phyloP scores from a whole-genome alignment of 2,329 filamentous ascomycete genomes.

The Arthrobotrys megalospora region DNA sequence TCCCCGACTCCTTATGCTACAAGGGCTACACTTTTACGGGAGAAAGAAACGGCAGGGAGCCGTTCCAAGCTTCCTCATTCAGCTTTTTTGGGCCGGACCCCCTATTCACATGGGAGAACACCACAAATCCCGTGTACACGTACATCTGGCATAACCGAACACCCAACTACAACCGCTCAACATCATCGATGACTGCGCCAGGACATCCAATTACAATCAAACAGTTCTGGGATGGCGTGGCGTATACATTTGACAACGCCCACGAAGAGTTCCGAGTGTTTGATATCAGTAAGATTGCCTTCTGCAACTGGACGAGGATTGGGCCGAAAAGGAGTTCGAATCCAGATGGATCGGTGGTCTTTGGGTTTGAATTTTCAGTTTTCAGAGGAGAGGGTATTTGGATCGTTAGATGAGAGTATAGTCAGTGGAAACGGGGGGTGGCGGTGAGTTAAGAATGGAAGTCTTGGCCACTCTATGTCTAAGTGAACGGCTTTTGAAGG shows the following conservation, averaged over 20 bases:
- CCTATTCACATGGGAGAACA: conserved; percentile 17
- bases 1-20: conserved; percentile 8
- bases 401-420: background rate
- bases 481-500: too few relatives aligned
- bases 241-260: conserved; percentile 14
- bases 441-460: background rate
- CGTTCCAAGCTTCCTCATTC: background rate
- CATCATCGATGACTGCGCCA: conserved; percentile 1
- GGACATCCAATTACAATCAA: conserved; percentile 10
- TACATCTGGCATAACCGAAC: conserved; percentile 28
- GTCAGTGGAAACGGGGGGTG: background rate
- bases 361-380: conserved; percentile 31
- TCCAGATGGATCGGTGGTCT: background rate
- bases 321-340: background rate
- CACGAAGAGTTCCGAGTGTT: conserved; percentile 8
- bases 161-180: conserved; percentile 9
- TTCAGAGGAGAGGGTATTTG: background rate
- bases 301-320: conserved; percentile 31
- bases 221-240: conserved; percentile 30
- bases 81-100: conserved; percentile 10
- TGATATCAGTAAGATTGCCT: background rate
- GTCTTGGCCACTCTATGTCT: background rate
- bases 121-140: background rate
- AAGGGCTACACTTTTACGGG: conserved; percentile 22
- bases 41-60: background rate